Evolutionary conservation across 2,329 filamentous ascomycete genomes (phyloP).

Genomic region (Falciphora oryzae): DNA sequence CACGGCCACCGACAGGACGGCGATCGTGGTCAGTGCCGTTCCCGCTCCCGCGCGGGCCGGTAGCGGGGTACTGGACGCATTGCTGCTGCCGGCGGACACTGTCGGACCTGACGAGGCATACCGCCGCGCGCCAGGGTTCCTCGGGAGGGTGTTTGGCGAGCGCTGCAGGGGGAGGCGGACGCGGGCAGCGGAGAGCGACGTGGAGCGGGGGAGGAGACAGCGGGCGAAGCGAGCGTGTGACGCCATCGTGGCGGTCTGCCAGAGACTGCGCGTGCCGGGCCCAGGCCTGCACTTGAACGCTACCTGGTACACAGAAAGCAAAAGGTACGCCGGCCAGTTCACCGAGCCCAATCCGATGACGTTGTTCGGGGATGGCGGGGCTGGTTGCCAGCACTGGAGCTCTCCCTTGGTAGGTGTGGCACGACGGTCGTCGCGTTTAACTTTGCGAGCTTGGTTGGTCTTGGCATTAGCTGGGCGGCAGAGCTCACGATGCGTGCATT

Average conservation of each 20-base stretch:
- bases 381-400: no score
- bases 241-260: constrained; percentile 6
- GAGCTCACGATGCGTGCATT: no score
- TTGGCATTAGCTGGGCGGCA: no score
- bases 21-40: neutral
- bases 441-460: no score
- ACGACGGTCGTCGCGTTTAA: no score
- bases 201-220: neutral
- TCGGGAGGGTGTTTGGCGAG: neutral
- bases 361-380: no score
- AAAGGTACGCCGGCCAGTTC: no score
- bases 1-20: constrained; percentile 17
- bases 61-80: neutral
- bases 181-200: neutral
- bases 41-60: neutral
- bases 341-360: no score
- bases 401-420: no score
- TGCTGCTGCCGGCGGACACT: neutral
- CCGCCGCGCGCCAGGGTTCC: neutral
- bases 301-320: no score
- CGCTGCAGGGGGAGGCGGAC: neutral
- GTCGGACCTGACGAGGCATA: constrained; percentile 6
- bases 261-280: neutral
- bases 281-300: no score
- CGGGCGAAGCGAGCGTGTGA: constrained; percentile 2